Conservation (phyloP, 1,284 basidiomycete species). For the Puccinia triticina region DNA sequence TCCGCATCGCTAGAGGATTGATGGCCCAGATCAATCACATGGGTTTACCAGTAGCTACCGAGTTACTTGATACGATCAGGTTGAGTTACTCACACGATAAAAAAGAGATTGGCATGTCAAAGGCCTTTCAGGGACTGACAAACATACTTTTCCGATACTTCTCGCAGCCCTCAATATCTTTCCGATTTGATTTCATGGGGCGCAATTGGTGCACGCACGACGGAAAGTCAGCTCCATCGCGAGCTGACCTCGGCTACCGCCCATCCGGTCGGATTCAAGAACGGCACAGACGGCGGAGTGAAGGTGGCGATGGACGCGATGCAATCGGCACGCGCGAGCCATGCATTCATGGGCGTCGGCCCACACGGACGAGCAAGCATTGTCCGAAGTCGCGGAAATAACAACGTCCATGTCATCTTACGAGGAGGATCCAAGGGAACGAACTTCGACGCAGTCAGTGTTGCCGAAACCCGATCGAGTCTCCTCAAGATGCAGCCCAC, state of each 20-base stretch:
- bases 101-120: constrained; percentile 58
- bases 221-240: constrained; percentile 64
- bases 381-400: constrained; percentile 84
- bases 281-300: constrained; percentile 60
- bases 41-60: constrained; percentile 89
- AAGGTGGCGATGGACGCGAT: constrained; percentile 60
- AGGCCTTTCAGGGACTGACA: constrained; percentile 65
- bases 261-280: constrained; percentile 60
- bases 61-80: constrained; percentile 73
- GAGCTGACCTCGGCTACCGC: constrained; percentile 60
- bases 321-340: constrained; percentile 57
- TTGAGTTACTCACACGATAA: constrained; percentile 11
- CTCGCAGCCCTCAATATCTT: constrained; percentile 63
- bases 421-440: constrained; percentile 58
- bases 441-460: constrained; percentile 25
- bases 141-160: not conserved
- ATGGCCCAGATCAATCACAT: constrained; percentile 84
- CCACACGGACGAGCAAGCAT: constrained; percentile 75
- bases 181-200: constrained; percentile 86
- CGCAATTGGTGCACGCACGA: constrained; percentile 94
- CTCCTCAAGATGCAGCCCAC: constrained; percentile 55
- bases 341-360: constrained; percentile 60
- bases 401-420: constrained; percentile 58
- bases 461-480: constrained; percentile 35
- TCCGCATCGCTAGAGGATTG: constrained; percentile 81